Evolutionary conservation across 2,329 filamentous ascomycete species (phyloP), one percentile per base, ranked within the genome.

Genomic region (Falciphora oryzae): DNA sequence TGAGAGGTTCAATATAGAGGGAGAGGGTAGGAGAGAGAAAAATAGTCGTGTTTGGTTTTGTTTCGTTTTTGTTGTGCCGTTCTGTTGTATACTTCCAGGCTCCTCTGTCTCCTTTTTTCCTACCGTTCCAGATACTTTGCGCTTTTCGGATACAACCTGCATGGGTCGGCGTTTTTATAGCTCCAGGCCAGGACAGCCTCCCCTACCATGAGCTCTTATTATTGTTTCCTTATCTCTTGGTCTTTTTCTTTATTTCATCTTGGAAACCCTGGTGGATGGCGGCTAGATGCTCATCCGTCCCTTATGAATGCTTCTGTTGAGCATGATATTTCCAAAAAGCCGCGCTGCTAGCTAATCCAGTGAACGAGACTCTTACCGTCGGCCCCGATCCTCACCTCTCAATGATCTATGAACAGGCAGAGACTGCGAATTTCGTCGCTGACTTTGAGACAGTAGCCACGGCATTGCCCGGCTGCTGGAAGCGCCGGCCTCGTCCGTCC

Each of bases 1-100:
- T 93, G 75, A 63, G 8, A 22, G 32, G 14, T 22, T 16, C 16
- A 1, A 44, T 7, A 44, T 22, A 1, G 11, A 13, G 32, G 3
- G 35, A 38, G 35, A 38, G 35, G 35, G 35, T 3, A 18, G 14
- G 14, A 16, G 11, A 38, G 29, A 29, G 29, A 38, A 14, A 16
- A 38, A 35, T 11, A 13, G 32, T 35, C 11, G 35, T 6, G 14
- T 38, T 38, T 29, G 29, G 35, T 53, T 4, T 44, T 53, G 18
- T 7, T 53, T 8, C 3, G 44, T 53, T n/a, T n/a, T 13, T 11
- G 35, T 38, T 32, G 32, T 8, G 32, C 18, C 16, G 14, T 38
- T 38, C 13, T 4, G 35, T 18, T 11, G 18, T 38, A 16, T 38
- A 18, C 35, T 4, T n/a, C 18, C 8, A n/a, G 44, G 8, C 18